Evolutionary conservation across 495 filamentous ascomycete species (phyloP), one percentile per base, ranked within the genome.

Genomic region (Viridothelium virens): DNA sequence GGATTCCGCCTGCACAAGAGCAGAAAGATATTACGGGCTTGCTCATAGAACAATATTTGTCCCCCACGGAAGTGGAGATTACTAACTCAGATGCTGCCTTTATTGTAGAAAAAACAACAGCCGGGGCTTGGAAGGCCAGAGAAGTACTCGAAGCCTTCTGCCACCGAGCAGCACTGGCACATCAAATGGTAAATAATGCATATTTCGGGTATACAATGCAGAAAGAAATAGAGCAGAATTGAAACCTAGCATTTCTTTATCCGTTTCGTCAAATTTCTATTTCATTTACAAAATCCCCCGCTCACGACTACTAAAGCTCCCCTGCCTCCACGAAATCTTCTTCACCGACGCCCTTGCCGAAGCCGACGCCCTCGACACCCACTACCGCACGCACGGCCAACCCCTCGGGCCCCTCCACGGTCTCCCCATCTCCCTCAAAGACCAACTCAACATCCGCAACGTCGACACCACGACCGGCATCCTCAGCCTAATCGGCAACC

Each of bases 381-480:
- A 87, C 71, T 79, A 81, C 25, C 70, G 73, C 4, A 69, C 81
- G 47, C 72, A 86, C 68, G 76, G 78, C 36, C 70, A 72, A 33
- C 78, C 82, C n/a, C 66, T 80, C 4, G 84, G 85, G 0, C 74
- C 74, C 5, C 69, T 77, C 10, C 74, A 76, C 56, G 74, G 75
- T 12, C 62, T 77, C 1, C 75, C 73, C 3, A 67, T 77, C 56
- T 63, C 46, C 11, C 65, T 77, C 34, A 77, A 77, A 65, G 75
- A 77, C 67, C 87, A 89, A 70, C 88, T 89, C 73, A 86, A 89
- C 63, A 79, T 90, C 64, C 82, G 82, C 64, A 83, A 79, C 0
- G 78, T 85, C 0, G 86, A 89, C 63, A 88, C 84, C 0, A 86
- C 83, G 0, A 87, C 89, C 80, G 87, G 86, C 25, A 77, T 75